Evolutionary conservation across 2,329 filamentous ascomycete genomes (phyloP).

Genomic region (Exophiala oligosperma): DNA sequence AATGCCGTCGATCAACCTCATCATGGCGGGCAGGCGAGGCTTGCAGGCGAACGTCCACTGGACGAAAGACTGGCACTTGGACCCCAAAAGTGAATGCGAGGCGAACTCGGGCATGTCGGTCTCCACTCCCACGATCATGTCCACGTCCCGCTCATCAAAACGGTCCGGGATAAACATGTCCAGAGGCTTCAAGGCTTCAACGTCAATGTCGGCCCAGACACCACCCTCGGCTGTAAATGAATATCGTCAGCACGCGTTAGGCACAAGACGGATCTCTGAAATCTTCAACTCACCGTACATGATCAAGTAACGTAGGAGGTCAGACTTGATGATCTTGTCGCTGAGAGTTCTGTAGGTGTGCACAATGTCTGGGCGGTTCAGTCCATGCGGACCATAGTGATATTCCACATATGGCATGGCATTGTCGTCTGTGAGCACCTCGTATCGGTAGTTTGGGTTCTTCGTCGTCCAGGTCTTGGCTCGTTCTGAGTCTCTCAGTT

Average conservation of each 20-base stretch:
- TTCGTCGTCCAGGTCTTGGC: constrained; percentile 67
- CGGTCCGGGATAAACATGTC: constrained; percentile 61
- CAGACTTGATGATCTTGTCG: constrained; percentile 65
- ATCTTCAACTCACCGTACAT: constrained; percentile 51
- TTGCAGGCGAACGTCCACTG: constrained; percentile 75
- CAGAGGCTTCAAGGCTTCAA: constrained; percentile 55
- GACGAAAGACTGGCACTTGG: constrained; percentile 69
- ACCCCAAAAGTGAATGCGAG: constrained; percentile 64
- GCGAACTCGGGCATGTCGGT: constrained; percentile 67
- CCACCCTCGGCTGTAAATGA: constrained; percentile 51
- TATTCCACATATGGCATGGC: constrained; percentile 66
- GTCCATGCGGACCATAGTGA: constrained; percentile 63
- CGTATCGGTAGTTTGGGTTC: constrained; percentile 66
- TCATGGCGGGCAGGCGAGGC: constrained; percentile 66
- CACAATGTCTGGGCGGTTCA: constrained; percentile 68
- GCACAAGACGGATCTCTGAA: too few relatives aligned
- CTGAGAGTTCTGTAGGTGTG: constrained; percentile 60
- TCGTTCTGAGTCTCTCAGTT: constrained; percentile 59
- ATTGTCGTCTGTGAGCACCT: constrained; percentile 68
- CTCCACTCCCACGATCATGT: constrained; percentile 70
- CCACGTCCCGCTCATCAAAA: constrained; percentile 62
- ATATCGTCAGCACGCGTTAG: too few relatives aligned
- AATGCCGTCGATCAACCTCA: constrained; percentile 67
- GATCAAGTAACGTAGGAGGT: constrained; percentile 64
- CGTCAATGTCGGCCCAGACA: constrained; percentile 60